These are phyloP conservation scores for Penicillium griseofulvum DNA, from an alignment of 2,329 filamentous ascomycete species.

Conservation along the genomic window DNA sequence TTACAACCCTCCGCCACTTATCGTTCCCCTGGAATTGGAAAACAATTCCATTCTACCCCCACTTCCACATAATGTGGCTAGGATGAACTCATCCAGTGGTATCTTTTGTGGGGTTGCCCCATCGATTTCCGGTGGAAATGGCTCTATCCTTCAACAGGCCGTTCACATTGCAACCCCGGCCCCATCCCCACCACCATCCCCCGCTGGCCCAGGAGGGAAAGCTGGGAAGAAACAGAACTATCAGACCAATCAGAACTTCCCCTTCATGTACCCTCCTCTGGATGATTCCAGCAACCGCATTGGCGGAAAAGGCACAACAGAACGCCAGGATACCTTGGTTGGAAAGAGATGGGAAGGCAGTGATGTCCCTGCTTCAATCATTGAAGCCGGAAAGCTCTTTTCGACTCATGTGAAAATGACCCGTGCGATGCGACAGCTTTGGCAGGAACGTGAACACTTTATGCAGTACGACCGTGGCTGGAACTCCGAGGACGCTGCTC, in stretches of 20 bases:
- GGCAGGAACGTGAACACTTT: conserved; percentile 89
- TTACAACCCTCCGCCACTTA: conserved; percentile 81
- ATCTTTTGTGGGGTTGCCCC: conserved; percentile 58
- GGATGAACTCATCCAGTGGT: conserved; percentile 59
- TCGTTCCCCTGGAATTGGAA: conserved; percentile 82
- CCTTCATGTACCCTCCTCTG: conserved; percentile 92
- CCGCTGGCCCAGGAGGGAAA: conserved; percentile 77
- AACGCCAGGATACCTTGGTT: conserved; percentile 74
- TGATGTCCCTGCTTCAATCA: conserved; percentile 85
- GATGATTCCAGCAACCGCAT: conserved; percentile 85
- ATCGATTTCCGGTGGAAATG: conserved; percentile 44
- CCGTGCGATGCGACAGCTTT: conserved; percentile 84
- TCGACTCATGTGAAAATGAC: conserved; percentile 87
- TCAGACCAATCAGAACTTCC: conserved; percentile 98
- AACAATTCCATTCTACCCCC: conserved; percentile 88
- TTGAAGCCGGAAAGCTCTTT: conserved; percentile 92
- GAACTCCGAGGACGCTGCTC: conserved; percentile 53
- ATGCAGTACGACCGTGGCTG: conserved; percentile 91
- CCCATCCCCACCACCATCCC: conserved; percentile 91
- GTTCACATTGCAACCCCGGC: conserved; percentile 98
- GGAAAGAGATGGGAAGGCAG: conserved; percentile 89
- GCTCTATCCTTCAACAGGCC: conserved; percentile 87
- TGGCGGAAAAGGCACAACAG: conserved; percentile 82
- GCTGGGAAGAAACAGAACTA: conserved; percentile 98
- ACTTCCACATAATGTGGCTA: conserved; percentile 69